Base-by-base conservation (phyloP, 2,329 filamentous ascomycete genomes). In the Fusarium sp. region DNA sequence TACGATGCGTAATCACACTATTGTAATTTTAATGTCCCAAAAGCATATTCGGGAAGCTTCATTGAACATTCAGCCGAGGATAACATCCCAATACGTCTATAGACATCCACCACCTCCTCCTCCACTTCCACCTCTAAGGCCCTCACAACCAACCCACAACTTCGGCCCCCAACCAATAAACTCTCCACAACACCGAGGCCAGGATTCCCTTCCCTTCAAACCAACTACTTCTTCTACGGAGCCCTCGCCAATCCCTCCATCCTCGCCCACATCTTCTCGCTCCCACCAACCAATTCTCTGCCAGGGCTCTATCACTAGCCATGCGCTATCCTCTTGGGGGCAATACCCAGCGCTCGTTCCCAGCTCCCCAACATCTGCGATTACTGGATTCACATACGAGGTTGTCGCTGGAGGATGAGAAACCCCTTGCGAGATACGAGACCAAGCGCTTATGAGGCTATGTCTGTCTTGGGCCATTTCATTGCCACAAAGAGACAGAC, bases 251-350 rank as follows among this genome's bases (percentile, higher is more conserved):
- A 49, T 37, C 33, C 50, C 23, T 41, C 49, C 23, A 25, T 45
- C 25, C 29, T 53, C 51, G 15, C 40, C 33, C 46, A 45, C 47
- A 35, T 52, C 31, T 35, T 58, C 11, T 21, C 37, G 27, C 46
- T 18, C 56, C 35, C 39, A 33, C 49, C 29, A 63, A 21, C 42
- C 47, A 47, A 63, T 48, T 27, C 58, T 52, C 48, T 33, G 41
- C 47, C 51, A 42, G 47, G 55, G 36, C 42, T 45, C 29, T 15
- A 51, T 54, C 42, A 55, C 58, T 21, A 35, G 49, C 45, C 46
- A 59, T 47, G 29, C 49, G 29, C 42, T 50, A n/a, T 46, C 39
- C 11, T 43, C 25, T 23, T 49, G 25, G 41, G 50, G 36, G 15
- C 42, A 51, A 39, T 53, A 51, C 40, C 35, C 37, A 25, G 36